Evolutionary conservation across 805 yeast genomes (phyloP).

Genomic region (Torulaspora maleeae): DNA sequence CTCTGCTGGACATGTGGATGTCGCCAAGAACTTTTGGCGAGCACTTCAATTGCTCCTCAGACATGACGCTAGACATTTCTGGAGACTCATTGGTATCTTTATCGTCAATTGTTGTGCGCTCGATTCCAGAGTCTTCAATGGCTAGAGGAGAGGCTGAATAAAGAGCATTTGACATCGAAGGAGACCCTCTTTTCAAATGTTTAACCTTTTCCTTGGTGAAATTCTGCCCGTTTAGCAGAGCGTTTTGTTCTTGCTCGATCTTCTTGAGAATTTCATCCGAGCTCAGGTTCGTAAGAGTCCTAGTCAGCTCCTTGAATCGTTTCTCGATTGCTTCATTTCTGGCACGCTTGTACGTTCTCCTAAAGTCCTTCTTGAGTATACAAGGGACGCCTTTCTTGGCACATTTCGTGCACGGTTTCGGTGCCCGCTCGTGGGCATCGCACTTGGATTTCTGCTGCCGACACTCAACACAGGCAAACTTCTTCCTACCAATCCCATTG

Average conservation of each 20-base stretch:
- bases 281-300: constrained; percentile 40
- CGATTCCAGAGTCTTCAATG: background rate
- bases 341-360: constrained; percentile 85
- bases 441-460: constrained; percentile 92
- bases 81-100: background rate
- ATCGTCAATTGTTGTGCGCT: background rate
- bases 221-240: constrained; percentile 27
- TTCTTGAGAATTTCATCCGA: constrained; percentile 31
- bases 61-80: constrained; percentile 14
- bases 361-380: constrained; percentile 71
- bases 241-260: constrained; percentile 27
- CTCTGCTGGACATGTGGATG: constrained; percentile 51
- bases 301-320: constrained; percentile 66
- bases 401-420: constrained; percentile 81
- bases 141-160: background rate
- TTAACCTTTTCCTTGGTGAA: constrained; percentile 32
- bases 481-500: constrained; percentile 36
- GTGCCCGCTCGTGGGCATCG: constrained; percentile 73
- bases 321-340: constrained; percentile 75
- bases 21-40: constrained; percentile 69
- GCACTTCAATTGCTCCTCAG: constrained; percentile 45
- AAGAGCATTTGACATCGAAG: background rate
- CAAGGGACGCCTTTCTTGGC: constrained; percentile 64
- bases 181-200: constrained; percentile 8
- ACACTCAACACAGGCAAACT: constrained; percentile 92